phyloP scores from a whole-genome alignment of 2,329 filamentous ascomycete genomes.

The Dryadomyces quercivorus region DNA sequence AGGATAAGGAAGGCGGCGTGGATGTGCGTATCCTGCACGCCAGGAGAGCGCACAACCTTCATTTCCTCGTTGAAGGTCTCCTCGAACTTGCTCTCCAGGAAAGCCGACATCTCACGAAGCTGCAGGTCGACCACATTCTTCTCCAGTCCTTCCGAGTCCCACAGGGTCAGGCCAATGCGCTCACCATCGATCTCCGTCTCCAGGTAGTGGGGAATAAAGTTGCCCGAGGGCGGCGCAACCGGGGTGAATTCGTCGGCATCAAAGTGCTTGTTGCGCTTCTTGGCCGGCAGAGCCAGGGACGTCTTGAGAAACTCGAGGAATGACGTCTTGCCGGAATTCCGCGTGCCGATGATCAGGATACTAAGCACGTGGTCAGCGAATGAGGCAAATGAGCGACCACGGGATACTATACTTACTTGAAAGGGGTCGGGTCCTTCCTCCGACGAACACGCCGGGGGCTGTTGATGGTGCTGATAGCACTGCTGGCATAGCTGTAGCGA shows the following conservation, averaged over 20 bases:
- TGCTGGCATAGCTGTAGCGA: conserved; percentile 92
- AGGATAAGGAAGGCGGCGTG: conserved; percentile 90
- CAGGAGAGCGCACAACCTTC: conserved; percentile 88
- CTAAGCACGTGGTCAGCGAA: conserved; percentile 29
- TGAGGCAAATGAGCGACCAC: too few relatives aligned
- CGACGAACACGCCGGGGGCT: conserved; percentile 83
- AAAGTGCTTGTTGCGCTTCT: conserved; percentile 51
- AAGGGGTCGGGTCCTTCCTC: conserved; percentile 93
- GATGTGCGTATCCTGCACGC: conserved; percentile 90
- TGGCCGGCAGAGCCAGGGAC: conserved; percentile 68
- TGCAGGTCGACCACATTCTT: conserved; percentile 93
- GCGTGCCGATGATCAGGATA: conserved; percentile 79
- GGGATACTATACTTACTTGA: conserved; percentile 83
- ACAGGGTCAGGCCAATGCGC: conserved; percentile 81
- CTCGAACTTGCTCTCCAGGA: conserved; percentile 96
- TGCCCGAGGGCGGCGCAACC: conserved; percentile 43
- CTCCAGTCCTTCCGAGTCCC: conserved; percentile 93
- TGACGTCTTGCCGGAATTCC: conserved; percentile 84
- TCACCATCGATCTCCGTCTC: conserved; percentile 93
- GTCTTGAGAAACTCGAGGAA: conserved; percentile 93
- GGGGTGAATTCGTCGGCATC: conserved; percentile 46
- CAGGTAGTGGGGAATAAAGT: conserved; percentile 78
- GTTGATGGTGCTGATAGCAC: conserved; percentile 80
- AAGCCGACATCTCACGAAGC: conserved; percentile 78
- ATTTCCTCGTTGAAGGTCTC: conserved; percentile 96